phyloP scores from a whole-genome alignment of 1,284 basidiomycete species.

The Ganoderma sinense region DNA sequence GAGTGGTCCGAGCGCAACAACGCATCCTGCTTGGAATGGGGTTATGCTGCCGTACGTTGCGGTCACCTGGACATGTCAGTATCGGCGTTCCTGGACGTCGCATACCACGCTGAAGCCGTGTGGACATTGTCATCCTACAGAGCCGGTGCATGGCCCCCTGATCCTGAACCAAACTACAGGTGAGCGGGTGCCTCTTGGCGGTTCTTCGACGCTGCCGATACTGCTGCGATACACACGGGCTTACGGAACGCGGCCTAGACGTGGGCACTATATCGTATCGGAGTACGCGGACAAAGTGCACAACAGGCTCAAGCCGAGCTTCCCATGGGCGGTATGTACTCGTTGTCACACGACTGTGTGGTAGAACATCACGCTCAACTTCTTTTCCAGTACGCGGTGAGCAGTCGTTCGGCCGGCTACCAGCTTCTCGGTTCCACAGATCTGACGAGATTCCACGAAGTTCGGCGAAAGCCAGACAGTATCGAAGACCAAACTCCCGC shows the following conservation, averaged over 20 bases:
- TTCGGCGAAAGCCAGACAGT: conserved; percentile 83
- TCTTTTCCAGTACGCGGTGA: conserved; percentile 66
- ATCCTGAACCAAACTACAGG: conserved; percentile 84
- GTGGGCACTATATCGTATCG: conserved; percentile 81
- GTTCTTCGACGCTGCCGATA: background rate
- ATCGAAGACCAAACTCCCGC: conserved; percentile 71
- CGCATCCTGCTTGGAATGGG: conserved; percentile 77
- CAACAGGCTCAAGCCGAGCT: conserved; percentile 66
- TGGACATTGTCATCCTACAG: conserved; percentile 45
- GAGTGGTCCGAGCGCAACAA: conserved; percentile 83
- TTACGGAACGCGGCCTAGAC: conserved; percentile 48
- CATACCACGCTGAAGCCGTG: conserved; percentile 13
- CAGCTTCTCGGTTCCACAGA: conserved; percentile 19
- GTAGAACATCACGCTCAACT: conserved; percentile 26
- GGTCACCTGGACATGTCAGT: conserved; percentile 77
- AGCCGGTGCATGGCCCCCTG: conserved; percentile 80
- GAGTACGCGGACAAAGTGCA: conserved; percentile 79
- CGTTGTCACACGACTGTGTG: conserved; percentile 17
- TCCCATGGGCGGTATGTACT: conserved; percentile 73
- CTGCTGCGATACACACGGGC: conserved; percentile 3
- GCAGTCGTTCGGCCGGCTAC: conserved; percentile 34
- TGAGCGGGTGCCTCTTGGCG: conserved; percentile 37
- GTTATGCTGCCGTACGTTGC: conserved; percentile 81
- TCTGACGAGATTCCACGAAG: conserved; percentile 44
- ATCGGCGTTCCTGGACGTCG: conserved; percentile 21